A percentile compares a stretch with the other conserved stretches of the same genome.
These are phyloP conservation scores for Pseudogymnoascus sp. DNA, from an alignment of 2,329 filamentous ascomycete species.

Conservation along the genomic window DNA sequence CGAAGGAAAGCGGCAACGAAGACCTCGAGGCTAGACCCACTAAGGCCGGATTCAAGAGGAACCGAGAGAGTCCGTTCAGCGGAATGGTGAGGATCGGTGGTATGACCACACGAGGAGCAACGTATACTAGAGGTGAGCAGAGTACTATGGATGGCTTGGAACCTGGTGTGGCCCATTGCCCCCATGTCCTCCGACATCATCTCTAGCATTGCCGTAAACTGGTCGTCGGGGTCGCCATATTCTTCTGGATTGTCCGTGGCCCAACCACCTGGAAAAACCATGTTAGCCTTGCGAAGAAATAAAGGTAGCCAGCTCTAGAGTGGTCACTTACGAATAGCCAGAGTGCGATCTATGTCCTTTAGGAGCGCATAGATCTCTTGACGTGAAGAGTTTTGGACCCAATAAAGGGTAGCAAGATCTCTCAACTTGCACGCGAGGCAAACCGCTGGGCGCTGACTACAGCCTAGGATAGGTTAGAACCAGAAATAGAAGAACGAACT, in stretches of 20 bases:
- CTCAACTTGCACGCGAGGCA: constrained; percentile 18
- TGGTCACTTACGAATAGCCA: constrained; percentile 14
- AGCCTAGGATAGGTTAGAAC: constrained; percentile 11
- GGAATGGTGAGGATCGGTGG: constrained; percentile 17
- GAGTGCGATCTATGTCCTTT: constrained; percentile 14
- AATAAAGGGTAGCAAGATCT: constrained; percentile 13
- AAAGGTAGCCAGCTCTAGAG: background rate
- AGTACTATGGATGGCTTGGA: constrained; percentile 20
- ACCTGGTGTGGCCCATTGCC: constrained; percentile 8
- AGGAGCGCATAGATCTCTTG: constrained; percentile 10
- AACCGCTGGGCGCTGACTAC: constrained; percentile 5
- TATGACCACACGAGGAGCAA: constrained; percentile 23
- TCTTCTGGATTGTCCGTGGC: constrained; percentile 14
- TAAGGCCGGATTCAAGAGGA: constrained; percentile 19
- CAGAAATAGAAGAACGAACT: background rate
- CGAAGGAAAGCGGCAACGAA: constrained; percentile 22
- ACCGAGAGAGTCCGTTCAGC: constrained; percentile 23
- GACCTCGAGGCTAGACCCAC: constrained; percentile 15
- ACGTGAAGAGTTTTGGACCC: constrained; percentile 10
- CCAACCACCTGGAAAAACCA: constrained; percentile 19
- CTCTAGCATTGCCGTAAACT: constrained; percentile 22
- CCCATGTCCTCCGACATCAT: constrained; percentile 22
- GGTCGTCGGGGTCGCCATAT: constrained; percentile 29
- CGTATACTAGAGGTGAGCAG: constrained; percentile 16
- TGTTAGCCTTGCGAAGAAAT: background rate